These are phyloP conservation scores for Pseudocercospora vitis DNA, from an alignment of 2,329 filamentous ascomycete species.

Conservation along the genomic window DNA sequence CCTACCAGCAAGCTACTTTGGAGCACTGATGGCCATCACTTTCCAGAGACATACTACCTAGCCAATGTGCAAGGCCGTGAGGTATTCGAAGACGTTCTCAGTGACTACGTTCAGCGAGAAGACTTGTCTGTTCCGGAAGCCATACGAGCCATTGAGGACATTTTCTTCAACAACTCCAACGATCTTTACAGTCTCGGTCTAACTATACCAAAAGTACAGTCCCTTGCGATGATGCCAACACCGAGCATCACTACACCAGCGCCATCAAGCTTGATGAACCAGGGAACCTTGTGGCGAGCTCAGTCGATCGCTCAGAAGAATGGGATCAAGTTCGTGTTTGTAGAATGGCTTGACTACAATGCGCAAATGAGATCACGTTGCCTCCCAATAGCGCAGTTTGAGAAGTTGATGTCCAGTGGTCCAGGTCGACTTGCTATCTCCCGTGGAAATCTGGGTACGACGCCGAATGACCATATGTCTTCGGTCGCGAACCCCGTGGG, in stretches of 20 bases:
- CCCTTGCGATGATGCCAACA: background rate
- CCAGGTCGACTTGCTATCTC: conserved; percentile 58
- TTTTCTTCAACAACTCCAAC: conserved; percentile 77
- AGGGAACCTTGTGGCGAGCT: background rate
- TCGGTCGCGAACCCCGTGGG: conserved; percentile 59
- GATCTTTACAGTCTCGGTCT: conserved; percentile 63
- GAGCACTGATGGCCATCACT: conserved; percentile 78
- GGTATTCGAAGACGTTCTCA: conserved; percentile 66
- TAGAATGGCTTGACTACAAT: conserved; percentile 80
- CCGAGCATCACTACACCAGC: background rate
- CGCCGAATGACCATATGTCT: conserved; percentile 65
- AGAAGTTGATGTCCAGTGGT: conserved; percentile 38
- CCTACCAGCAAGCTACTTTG: conserved; percentile 75
- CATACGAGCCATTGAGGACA: conserved; percentile 61
- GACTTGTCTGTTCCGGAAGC: conserved; percentile 64
- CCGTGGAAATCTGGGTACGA: conserved; percentile 62
- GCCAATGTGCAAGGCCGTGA: conserved; percentile 71
- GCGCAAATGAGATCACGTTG: conserved; percentile 65
- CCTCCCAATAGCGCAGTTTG: conserved; percentile 58
- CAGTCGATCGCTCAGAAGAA: background rate
- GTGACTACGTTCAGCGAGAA: conserved; percentile 64
- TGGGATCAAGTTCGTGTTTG: conserved; percentile 59
- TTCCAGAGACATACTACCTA: conserved; percentile 74
- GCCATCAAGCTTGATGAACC: background rate
- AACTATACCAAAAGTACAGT: conserved; percentile 29